phyloP scores from a whole-genome alignment of 371 early-diverging fungal species.

The Zychaea mexicana region DNA sequence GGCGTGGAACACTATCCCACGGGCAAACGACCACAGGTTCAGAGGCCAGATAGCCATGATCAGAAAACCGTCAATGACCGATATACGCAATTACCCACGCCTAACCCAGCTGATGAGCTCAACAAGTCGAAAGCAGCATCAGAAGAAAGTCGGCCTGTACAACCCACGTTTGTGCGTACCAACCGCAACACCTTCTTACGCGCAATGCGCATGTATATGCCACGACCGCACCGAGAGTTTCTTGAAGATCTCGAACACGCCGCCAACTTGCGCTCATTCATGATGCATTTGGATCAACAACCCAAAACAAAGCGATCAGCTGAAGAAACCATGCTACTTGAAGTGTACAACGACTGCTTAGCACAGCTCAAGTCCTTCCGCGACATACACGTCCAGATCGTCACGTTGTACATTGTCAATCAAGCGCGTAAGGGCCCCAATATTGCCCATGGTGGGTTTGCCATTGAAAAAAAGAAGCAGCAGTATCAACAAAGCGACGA shows the following conservation, averaged over 20 bases:
- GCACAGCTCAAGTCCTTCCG: conserved; percentile 84
- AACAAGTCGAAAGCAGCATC: conserved; percentile 12
- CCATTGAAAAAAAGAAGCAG: conserved; percentile 33
- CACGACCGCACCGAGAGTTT: conserved; percentile 84
- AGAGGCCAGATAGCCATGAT: conserved; percentile 12
- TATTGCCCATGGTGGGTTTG: conserved; percentile 63
- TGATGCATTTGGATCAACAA: conserved; percentile 44
- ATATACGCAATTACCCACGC: conserved; percentile 37
- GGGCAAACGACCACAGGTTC: conserved; percentile 44
- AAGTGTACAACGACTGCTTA: conserved; percentile 80
- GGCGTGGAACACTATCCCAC: conserved; percentile 91
- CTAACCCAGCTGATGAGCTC: conserved; percentile 41
- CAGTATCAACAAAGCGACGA: not conserved
- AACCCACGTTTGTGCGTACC: conserved; percentile 51
- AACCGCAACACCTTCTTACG: conserved; percentile 68
- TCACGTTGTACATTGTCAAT: conserved; percentile 87
- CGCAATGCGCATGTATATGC: conserved; percentile 95
- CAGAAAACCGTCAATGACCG: conserved; percentile 26
- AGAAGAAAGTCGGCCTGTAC: conserved; percentile 24
- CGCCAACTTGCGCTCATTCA: conserved; percentile 58
- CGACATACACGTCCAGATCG: conserved; percentile 91
- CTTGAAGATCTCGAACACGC: conserved; percentile 77
- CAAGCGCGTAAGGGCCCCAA: conserved; percentile 83
- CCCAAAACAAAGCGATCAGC: conserved; percentile 13
- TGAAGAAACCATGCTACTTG: conserved; percentile 32